These are phyloP conservation scores for Psilocybe tampanensis DNA, from an alignment of 768 basidiomycete species.

Conservation along the genomic window DNA sequence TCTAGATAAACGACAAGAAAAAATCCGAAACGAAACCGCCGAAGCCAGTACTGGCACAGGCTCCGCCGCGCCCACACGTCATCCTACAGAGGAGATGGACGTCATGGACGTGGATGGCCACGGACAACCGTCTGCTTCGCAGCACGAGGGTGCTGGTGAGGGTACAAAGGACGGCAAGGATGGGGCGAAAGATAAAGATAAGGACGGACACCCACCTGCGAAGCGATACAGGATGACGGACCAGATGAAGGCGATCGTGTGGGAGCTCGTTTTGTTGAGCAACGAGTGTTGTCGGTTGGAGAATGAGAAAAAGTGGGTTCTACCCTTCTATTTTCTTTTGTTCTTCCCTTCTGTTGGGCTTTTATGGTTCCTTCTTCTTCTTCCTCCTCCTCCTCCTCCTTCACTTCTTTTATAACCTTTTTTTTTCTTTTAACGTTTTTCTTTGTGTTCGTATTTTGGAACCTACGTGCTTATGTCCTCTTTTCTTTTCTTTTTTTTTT, in stretches of 20 bases:
- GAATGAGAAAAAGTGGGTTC: constrained; percentile 46
- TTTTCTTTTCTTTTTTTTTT: not conserved
- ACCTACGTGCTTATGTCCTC: constrained; percentile 21
- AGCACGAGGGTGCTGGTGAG: not conserved
- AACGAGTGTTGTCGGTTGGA: constrained; percentile 77
- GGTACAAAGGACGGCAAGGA: constrained; percentile 7
- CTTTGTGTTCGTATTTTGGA: not conserved
- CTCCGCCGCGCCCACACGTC: constrained; percentile 42
- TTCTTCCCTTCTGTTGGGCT: too few relatives aligned
- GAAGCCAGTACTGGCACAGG: constrained; percentile 29
- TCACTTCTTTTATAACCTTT: too few relatives aligned
- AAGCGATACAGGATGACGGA: constrained; percentile 84
- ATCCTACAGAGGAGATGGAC: constrained; percentile 51
- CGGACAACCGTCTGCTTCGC: not conserved
- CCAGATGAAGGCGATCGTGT: constrained; percentile 75
- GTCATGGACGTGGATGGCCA: constrained; percentile 4
- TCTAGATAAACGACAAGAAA: constrained; percentile 61
- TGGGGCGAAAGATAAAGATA: constrained; percentile 9
- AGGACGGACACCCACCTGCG: constrained; percentile 56
- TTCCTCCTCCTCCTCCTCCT: too few relatives aligned
- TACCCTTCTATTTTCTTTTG: not conserved
- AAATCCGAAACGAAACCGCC: constrained; percentile 38
- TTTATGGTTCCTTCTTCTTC: too few relatives aligned
- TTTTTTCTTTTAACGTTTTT: not conserved
- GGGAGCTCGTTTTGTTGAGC: constrained; percentile 79